Percentiles rank a stretch among this genome's conserved stretches.
These are phyloP conservation scores for Zalaria obscura DNA, from an alignment of 2,329 filamentous ascomycete species.

Conservation along the genomic window DNA sequence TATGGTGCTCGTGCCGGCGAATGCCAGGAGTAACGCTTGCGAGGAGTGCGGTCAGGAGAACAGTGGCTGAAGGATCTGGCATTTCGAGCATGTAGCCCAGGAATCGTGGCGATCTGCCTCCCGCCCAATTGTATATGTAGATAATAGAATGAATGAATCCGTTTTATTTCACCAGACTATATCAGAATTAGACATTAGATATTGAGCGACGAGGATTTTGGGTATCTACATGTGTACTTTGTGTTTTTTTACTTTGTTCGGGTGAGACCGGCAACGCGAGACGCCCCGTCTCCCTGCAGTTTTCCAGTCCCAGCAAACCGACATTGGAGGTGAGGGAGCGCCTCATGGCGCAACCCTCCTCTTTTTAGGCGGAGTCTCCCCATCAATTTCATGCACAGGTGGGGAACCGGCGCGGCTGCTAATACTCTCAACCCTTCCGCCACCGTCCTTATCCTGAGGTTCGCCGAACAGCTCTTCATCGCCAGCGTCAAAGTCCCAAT, in stretches of 20 bases:
- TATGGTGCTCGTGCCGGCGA: not conserved
- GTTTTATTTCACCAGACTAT: no score
- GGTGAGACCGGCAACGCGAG: not conserved
- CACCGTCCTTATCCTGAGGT: conserved; percentile 6
- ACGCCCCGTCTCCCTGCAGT: not conserved
- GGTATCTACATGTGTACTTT: not conserved
- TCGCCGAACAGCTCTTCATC: conserved; percentile 9
- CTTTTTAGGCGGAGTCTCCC: conserved; percentile 12
- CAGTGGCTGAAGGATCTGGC: no score
- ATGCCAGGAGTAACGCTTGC: not conserved
- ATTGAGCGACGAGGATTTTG: not conserved
- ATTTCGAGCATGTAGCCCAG: no score
- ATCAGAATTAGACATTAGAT: no score
- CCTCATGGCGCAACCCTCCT: not conserved
- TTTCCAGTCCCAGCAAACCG: not conserved
- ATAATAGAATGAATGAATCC: no score
- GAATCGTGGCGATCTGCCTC: no score
- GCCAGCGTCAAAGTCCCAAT: conserved; percentile 14
- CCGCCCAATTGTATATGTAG: no score
- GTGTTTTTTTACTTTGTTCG: not conserved
- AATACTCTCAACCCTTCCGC: conserved; percentile 25
- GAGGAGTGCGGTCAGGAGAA: no score
- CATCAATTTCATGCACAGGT: conserved; percentile 7
- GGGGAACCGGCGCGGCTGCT: conserved; percentile 25
- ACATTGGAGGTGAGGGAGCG: not conserved